phyloP scores from a whole-genome alignment of 2,329 filamentous ascomycete species.

The Elsinoe ampelina region DNA sequence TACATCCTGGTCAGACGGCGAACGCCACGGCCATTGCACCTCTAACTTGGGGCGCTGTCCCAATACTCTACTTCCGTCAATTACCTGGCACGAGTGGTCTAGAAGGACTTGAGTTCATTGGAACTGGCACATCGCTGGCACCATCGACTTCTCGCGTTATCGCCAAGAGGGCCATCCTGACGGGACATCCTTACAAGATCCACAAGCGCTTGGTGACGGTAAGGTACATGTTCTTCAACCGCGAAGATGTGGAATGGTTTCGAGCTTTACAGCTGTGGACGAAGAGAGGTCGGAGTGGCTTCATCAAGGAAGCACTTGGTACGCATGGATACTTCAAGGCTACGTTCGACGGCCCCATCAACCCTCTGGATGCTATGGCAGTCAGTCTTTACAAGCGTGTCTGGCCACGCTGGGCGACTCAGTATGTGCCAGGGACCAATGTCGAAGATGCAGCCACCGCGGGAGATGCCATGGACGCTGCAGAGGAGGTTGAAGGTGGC shows the following conservation, averaged over 20 bases:
- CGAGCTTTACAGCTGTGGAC: slow-evolving; percentile 95
- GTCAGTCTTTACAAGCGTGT: slow-evolving; percentile 57
- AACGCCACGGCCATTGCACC: slow-evolving; percentile 86
- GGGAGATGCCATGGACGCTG: not conserved
- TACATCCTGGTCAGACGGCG: slow-evolving; percentile 82
- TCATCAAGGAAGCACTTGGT: slow-evolving; percentile 85
- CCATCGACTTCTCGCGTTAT: slow-evolving; percentile 68
- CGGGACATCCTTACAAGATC: slow-evolving; percentile 96
- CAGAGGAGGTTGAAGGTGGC: not conserved
- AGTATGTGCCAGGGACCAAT: slow-evolving; percentile 19
- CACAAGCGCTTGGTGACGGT: slow-evolving; percentile 96
- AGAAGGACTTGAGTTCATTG: slow-evolving; percentile 52
- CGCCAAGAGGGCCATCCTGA: slow-evolving; percentile 87
- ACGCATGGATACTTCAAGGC: slow-evolving; percentile 99
- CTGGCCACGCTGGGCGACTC: slow-evolving; percentile 56
- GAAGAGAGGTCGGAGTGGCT: slow-evolving; percentile 75
- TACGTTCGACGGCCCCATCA: slow-evolving; percentile 91
- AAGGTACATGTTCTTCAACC: slow-evolving; percentile 99
- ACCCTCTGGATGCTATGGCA: slow-evolving; percentile 87
- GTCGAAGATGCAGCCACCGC: not conserved
- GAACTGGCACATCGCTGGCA: slow-evolving; percentile 76
- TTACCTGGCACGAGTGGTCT: slow-evolving; percentile 32
- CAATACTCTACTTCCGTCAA: slow-evolving; percentile 76
- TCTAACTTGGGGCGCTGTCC: slow-evolving; percentile 85
- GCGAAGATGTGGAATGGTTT: slow-evolving; percentile 94